These are phyloP conservation scores for Cyclocybe aegerita DNA, from an alignment of 768 basidiomycete species.

Conservation along the genomic window DNA sequence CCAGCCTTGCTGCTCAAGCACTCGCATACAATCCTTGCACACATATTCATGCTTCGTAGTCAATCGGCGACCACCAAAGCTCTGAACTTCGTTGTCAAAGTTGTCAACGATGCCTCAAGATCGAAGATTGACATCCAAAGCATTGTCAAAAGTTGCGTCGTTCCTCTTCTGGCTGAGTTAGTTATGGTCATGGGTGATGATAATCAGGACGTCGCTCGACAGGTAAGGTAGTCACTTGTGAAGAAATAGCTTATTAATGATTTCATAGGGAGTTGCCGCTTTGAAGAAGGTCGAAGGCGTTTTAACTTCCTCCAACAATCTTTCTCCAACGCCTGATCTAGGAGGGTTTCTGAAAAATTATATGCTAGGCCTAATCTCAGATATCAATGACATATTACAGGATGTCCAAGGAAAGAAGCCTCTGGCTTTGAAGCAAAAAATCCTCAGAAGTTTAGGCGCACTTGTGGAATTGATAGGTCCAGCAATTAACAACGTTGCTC, in stretches of 20 bases:
- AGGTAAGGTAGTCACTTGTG: slow-evolving; percentile 36
- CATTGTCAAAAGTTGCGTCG: slow-evolving; percentile 64
- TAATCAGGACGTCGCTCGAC: slow-evolving; percentile 39
- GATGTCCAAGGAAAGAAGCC: slow-evolving; percentile 80
- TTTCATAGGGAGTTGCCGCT: slow-evolving; percentile 31
- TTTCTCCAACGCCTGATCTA: slow-evolving; percentile 36
- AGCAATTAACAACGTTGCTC: slow-evolving; percentile 72
- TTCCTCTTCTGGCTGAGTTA: slow-evolving; percentile 71
- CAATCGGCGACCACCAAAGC: slow-evolving; percentile 56
- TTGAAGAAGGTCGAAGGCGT: slow-evolving; percentile 46
- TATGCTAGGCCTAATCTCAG: slow-evolving; percentile 82
- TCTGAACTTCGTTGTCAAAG: slow-evolving; percentile 58
- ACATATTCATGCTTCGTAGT: slow-evolving; percentile 60
- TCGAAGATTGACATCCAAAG: slow-evolving; percentile 41
- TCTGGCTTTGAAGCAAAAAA: slow-evolving; percentile 65
- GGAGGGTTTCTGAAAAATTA: slow-evolving; percentile 67
- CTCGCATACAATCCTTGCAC: slow-evolving; percentile 59
- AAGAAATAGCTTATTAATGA: background rate
- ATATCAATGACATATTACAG: slow-evolving; percentile 84
- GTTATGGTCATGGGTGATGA: slow-evolving; percentile 79
- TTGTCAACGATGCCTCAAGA: slow-evolving; percentile 49
- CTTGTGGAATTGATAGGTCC: slow-evolving; percentile 72
- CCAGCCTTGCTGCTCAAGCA: slow-evolving; percentile 32
- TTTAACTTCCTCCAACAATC: slow-evolving; percentile 30
- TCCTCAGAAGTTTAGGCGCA: slow-evolving; percentile 75